These are phyloP conservation scores for Cornus kousa DNA, from an alignment of 148 eudicot species.

Conservation along the genomic window DNA sequence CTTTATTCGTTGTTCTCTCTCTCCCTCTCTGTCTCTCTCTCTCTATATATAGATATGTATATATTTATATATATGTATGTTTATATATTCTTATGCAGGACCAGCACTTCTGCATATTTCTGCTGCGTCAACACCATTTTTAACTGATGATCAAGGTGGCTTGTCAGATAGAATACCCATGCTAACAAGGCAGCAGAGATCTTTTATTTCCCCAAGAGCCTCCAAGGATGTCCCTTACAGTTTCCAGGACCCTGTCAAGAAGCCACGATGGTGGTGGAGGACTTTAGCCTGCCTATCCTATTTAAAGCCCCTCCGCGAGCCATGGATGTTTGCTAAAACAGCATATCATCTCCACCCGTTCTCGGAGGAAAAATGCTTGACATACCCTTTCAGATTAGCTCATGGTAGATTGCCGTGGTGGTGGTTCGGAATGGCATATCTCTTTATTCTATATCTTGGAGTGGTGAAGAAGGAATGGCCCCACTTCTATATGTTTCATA, in stretches of 20 bases:
- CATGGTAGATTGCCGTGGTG: constrained; percentile 55
- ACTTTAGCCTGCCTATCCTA: constrained; percentile 77
- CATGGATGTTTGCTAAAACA: constrained; percentile 84
- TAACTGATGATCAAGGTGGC: constrained; percentile 44
- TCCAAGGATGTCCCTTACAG: constrained; percentile 61
- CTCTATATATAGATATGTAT: no score
- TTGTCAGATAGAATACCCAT: constrained; percentile 34
- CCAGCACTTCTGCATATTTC: constrained; percentile 27
- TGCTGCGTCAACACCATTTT: constrained; percentile 42
- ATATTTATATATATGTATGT: no score
- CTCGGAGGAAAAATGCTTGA: constrained; percentile 60
- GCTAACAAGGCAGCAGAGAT: constrained; percentile 22
- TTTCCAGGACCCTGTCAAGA: constrained; percentile 54
- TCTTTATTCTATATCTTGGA: constrained; percentile 65
- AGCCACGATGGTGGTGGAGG: constrained; percentile 93
- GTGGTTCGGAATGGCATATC: constrained; percentile 74
- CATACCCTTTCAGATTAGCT: constrained; percentile 59
- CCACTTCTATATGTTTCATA: constrained; percentile 89
- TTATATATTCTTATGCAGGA: constrained; percentile 24
- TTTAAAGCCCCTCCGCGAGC: constrained; percentile 75
- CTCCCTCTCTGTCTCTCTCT: no score
- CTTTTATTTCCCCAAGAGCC: constrained; percentile 37
- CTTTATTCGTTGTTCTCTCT: neutral
- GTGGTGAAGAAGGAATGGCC: constrained; percentile 87
- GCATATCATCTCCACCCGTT: constrained; percentile 78